Evolutionary conservation across 345 rosid genomes (phyloP), one percentile per base, ranked within the genome.

Genomic region (Geranium brycei): DNA sequence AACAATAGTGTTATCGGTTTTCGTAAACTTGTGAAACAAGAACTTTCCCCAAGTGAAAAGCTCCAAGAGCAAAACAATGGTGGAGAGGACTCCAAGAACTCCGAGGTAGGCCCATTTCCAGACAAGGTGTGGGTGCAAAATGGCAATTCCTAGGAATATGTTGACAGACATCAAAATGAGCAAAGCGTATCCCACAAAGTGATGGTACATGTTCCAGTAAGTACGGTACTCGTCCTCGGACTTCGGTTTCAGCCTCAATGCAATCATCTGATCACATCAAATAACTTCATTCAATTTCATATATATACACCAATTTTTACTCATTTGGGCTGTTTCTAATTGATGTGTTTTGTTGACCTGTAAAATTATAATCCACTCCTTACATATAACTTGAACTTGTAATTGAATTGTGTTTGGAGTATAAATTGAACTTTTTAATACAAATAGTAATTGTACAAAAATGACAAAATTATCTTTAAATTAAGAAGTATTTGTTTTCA

Each of bases 161-260:
- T 84, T 78, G 7, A 76, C 61, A 6, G 75, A 58, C 59, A 82
- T 78, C 62, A 77, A 72, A 2, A 62, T 75, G n/a, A 78, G 67
- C 73, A 84, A 30, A 17, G 73, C 57, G 59, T 76, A 84, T 5
- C 89, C 89, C 18, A 78, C 65, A 61, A 75, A 71, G 72, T 80
- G 84, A 60, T 84, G 89, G 64, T 84, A 84, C 60, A 84, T 71
- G 66, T 80, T 74, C 89, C 89, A 84, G 62, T 75, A 75, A 65
- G 75, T 80, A 15, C 81, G 75, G 47, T 76, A 78, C 23, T 76
- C 76, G 1, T 82, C 85, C 8, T 1, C 47, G 6, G 8, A 10
- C 17, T 0, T 3, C 60, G 10, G 18, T 58, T n/a, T n/a, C 60
- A 17, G 4, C 7, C 60, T 7, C 16, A 17, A 5, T 6, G 19